Evolutionary conservation across 208 protist species (phyloP), one percentile per base, ranked within the genome.

Genomic region (Trypanosoma brucei): DNA sequence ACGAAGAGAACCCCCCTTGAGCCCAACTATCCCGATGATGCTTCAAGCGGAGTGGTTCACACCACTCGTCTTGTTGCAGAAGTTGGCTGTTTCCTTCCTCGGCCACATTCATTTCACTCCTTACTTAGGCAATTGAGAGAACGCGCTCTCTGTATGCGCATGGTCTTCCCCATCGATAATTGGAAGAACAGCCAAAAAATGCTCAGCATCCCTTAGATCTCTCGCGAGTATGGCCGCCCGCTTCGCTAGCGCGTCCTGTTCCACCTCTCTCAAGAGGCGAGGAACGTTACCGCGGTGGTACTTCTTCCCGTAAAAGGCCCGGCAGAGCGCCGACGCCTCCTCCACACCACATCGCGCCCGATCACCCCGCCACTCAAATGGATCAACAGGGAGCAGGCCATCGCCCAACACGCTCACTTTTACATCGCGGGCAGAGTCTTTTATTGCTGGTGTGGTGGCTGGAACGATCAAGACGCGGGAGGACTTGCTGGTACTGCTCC

Each of bases 331-430:
- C 2, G 87, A 86, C 2, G 87, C 87, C 59, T 93, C 87, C 56
- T 91, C 82, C 35, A 93, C 78, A 59, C 73, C 63, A 55, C 68
- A 75, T 35, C 79, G 81, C 6, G 77, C 78, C 39, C 78, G 73
- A 76, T 93, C 87, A 7, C 87, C 87, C 35, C 87, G 75, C 79
- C 81, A 93, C 69, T 93, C 87, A 60, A 93, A 93, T 3, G 81
- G 73, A 58, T 93, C 84, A 11, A 93, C 76, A 1, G 81, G 87
- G n/a, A 93, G 76, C 46, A 93, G 68, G 0, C 79, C 87, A 58
- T 91, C 83, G 6, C 84, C 83, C 4, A 91, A 62, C 0, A 91
- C 65, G 51, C 82, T 78, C 9, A 83, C 53, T n/a, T 72, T 76
- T 4, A 69, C 56, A 55, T 88, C 76, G 5, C 45, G 48, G 8